Evolutionary conservation across 2,329 filamentous ascomycete genomes (phyloP).

Genomic region (Phaeophleospora eucalypticola): DNA sequence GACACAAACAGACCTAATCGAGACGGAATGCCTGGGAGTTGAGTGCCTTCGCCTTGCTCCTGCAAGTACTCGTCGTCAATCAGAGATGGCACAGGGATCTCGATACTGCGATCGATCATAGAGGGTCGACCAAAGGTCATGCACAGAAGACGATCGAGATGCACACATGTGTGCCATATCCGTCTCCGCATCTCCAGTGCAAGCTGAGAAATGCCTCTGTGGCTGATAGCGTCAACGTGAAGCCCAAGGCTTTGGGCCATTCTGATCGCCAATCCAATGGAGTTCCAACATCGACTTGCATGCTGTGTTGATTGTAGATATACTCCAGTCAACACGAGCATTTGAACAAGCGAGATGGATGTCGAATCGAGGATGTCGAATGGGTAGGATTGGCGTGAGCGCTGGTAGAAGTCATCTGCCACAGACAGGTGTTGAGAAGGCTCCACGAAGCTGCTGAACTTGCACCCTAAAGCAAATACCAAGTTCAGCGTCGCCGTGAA

Average conservation of each 20-base stretch:
- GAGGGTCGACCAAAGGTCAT: conserved; percentile 35
- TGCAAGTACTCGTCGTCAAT: conserved; percentile 52
- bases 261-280: conserved; percentile 46
- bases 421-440: conserved; percentile 21
- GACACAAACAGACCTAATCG: conserved; percentile 29
- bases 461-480: conserved; percentile 25
- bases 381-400: conserved; percentile 23
- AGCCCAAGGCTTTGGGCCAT: conserved; percentile 66
- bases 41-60: conserved; percentile 44
- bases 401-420: conserved; percentile 26
- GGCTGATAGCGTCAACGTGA: conserved; percentile 56
- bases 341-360: conserved; percentile 22
- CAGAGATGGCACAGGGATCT: conserved; percentile 24
- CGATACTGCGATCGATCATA: conserved; percentile 25
- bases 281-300: conserved; percentile 27
- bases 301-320: conserved; percentile 26
- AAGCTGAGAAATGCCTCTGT: conserved; percentile 52
- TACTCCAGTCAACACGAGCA: conserved; percentile 23
- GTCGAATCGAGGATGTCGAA: conserved; percentile 27
- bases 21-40: conserved; percentile 23
- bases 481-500: conserved; percentile 26
- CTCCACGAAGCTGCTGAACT: conserved; percentile 23
- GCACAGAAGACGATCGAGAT: conserved; percentile 46
- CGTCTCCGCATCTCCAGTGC: conserved; percentile 65
- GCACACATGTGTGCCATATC: conserved; percentile 48